Evolutionary conservation across 768 basidiomycete species (phyloP).

Genomic region (Lactarius vividus): DNA sequence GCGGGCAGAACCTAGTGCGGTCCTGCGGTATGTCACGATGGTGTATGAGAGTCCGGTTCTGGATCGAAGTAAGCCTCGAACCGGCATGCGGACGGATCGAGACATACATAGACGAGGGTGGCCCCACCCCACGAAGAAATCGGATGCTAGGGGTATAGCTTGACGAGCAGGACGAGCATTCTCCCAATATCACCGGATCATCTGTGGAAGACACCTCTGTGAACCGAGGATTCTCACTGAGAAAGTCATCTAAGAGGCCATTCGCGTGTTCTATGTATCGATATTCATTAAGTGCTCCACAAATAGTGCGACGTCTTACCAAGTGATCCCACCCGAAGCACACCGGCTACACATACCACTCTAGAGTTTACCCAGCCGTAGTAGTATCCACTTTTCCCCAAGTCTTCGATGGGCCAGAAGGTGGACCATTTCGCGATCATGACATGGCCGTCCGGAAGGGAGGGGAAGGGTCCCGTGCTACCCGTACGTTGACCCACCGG

Average conservation of each 20-base stretch:
- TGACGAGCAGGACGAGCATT: constrained; percentile 9
- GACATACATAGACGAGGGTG: background rate
- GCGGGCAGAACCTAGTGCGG: constrained; percentile 23
- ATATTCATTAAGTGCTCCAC: background rate
- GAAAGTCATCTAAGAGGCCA: constrained; percentile 16
- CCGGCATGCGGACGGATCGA: background rate
- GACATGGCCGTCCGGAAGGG: constrained; percentile 13
- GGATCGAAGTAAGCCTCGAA: constrained; percentile 13
- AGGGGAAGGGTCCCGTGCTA: background rate
- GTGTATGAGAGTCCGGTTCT: background rate
- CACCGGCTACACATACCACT: constrained; percentile 23
- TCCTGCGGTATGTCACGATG: constrained; percentile 23
- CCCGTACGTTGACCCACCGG: background rate
- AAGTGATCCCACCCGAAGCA: constrained; percentile 16
- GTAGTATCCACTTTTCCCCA: constrained; percentile 19
- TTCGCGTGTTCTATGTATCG: constrained; percentile 13
- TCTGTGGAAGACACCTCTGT: constrained; percentile 21
- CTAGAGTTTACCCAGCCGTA: constrained; percentile 25
- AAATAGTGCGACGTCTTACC: constrained; percentile 11
- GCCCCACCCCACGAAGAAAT: constrained; percentile 9
- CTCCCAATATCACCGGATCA: constrained; percentile 20
- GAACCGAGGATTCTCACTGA: constrained; percentile 21
- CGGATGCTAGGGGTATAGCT: constrained; percentile 10
- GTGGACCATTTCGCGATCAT: constrained; percentile 20
- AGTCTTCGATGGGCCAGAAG: constrained; percentile 27